Percentiles rank a stretch among this genome's conserved stretches.
These are phyloP conservation scores for Syzygium malaccense DNA, from an alignment of 441 rosid genomes.

Conservation along the genomic window DNA sequence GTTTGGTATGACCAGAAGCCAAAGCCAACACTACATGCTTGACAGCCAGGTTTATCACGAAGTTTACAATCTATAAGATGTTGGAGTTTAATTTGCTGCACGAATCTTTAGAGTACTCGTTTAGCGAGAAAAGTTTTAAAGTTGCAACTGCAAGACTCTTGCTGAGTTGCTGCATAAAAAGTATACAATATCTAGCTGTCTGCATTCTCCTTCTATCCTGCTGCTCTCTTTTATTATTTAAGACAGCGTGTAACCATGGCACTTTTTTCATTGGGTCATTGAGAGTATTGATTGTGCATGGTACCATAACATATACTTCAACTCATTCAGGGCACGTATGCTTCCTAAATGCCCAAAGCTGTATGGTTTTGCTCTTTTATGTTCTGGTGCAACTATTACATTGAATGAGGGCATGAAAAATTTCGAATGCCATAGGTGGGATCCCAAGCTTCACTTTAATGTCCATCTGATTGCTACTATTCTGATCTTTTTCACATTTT, in stretches of 20 bases:
- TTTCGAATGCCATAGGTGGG: background rate
- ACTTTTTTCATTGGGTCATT: background rate
- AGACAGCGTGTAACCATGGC: background rate
- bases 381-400: background rate
- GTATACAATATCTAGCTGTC: background rate
- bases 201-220: background rate
- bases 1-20: background rate
- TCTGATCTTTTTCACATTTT: background rate
- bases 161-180: background rate
- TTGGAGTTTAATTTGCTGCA: background rate
- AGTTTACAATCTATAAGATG: background rate
- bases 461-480: background rate
- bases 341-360: background rate
- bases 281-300: background rate
- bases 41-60: background rate
- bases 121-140: background rate
- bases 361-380: background rate
- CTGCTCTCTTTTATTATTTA: background rate
- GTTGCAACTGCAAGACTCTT: background rate
- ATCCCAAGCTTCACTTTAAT: background rate
- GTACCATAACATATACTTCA: background rate
- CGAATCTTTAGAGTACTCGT: background rate
- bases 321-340: background rate
- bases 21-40: background rate
- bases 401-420: background rate